These are phyloP conservation scores for Sporobolus alterniflorus DNA, from an alignment of 202 grass and related monocot genomes.

Conservation along the genomic window DNA sequence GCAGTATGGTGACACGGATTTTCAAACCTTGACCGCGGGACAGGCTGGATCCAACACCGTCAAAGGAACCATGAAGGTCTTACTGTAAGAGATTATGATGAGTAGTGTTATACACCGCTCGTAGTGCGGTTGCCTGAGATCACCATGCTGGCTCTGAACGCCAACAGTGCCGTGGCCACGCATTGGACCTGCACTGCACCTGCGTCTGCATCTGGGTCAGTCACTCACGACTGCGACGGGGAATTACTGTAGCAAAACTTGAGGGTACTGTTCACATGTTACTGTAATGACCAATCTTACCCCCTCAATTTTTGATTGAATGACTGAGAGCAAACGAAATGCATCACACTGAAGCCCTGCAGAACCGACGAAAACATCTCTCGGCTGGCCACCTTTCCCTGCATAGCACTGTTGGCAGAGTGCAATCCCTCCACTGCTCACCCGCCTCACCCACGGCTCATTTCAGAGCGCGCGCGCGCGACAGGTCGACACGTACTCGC, in stretches of 20 bases:
- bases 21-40: conserved; percentile 32
- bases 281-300: too few relatives aligned
- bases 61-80: neutral
- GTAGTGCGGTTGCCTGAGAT: neutral
- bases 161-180: conserved; percentile 13
- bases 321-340: too few relatives aligned
- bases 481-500: conserved; percentile 35
- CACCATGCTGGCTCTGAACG: conserved; percentile 6
- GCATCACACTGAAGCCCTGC: too few relatives aligned
- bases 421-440: conserved; percentile 29
- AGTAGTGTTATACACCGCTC: neutral
- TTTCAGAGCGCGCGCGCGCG: conserved; percentile 16
- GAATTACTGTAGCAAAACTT: too few relatives aligned
- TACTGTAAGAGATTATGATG: neutral
- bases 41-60: neutral
- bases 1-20: neutral
- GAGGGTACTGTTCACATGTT: too few relatives aligned
- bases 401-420: conserved; percentile 45
- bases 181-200: neutral
- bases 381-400: neutral
- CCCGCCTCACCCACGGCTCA: neutral
- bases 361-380: too few relatives aligned
- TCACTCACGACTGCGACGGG: neutral
- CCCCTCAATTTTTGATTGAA: too few relatives aligned
- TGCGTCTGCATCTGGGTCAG: neutral